These are phyloP conservation scores for Podospora anserina DNA, from an alignment of 495 filamentous ascomycete species.

Conservation along the genomic window DNA sequence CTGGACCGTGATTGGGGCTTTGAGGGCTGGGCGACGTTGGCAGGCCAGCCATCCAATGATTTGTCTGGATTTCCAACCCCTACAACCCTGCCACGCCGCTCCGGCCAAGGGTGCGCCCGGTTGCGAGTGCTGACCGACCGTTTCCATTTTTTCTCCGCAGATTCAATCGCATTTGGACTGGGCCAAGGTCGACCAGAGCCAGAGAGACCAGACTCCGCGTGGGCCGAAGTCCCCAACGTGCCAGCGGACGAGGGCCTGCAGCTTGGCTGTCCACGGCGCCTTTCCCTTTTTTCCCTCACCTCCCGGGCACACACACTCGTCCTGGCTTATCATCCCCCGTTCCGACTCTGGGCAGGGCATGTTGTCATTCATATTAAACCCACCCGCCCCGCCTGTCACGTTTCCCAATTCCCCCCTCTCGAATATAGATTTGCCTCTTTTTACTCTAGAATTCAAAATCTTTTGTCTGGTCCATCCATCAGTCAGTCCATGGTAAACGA, in stretches of 20 bases:
- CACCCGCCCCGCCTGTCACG: constrained; percentile 25
- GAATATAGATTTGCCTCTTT: too few species aligned
- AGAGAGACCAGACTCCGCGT: constrained; percentile 9
- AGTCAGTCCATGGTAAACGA: constrained; percentile 15
- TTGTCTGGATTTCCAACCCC: not conserved
- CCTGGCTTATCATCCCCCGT: constrained; percentile 12
- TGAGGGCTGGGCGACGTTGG: constrained; percentile 4
- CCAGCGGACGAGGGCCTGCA: not conserved
- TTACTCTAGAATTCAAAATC: too few species aligned
- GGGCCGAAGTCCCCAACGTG: constrained; percentile 7
- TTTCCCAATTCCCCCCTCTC: constrained; percentile 15
- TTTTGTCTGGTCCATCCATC: not conserved
- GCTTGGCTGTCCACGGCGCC: constrained; percentile 12
- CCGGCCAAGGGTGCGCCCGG: constrained; percentile 8
- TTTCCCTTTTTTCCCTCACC: constrained; percentile 22
- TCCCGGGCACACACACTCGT: constrained; percentile 5
- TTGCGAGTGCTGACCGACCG: constrained; percentile 21
- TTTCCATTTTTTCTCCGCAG: constrained; percentile 27
- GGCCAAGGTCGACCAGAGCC: not conserved
- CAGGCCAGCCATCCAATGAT: constrained; percentile 15
- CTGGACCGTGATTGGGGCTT: constrained; percentile 11
- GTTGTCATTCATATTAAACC: constrained; percentile 19
- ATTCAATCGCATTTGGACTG: constrained; percentile 8
- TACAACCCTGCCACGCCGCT: constrained; percentile 7
- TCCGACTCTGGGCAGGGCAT: not conserved